Conservation (phyloP, 768 basidiomycete genomes). For the Lentinula edodes region DNA sequence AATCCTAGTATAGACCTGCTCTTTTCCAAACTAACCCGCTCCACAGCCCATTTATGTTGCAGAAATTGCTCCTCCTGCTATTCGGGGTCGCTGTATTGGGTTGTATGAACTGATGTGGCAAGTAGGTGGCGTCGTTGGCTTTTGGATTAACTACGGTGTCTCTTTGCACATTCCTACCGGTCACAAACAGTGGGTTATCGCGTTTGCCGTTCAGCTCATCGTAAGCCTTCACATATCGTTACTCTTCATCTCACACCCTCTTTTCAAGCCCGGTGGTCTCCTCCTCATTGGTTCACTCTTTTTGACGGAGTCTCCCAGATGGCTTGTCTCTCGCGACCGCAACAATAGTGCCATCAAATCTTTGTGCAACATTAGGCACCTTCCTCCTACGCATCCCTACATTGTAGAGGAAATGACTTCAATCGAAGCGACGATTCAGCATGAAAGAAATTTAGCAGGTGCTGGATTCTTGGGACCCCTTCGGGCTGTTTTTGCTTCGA, state of each 20-base stretch:
- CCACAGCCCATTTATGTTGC: constrained; percentile 33
- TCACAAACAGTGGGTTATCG: constrained; percentile 30
- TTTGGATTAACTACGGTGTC: constrained; percentile 25
- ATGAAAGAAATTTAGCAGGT: constrained; percentile 27
- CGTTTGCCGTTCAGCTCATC: constrained; percentile 33
- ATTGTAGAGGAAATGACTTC: constrained; percentile 25
- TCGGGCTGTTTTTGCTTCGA: constrained; percentile 22
- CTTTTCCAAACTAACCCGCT: not conserved
- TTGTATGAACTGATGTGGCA: constrained; percentile 46
- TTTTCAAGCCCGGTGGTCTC: constrained; percentile 21
- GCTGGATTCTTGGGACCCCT: constrained; percentile 28
- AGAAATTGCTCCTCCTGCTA: constrained; percentile 38
- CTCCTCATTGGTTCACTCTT: constrained; percentile 27
- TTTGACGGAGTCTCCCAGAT: constrained; percentile 29
- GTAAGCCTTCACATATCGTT: constrained; percentile 12
- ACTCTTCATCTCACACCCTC: not conserved
- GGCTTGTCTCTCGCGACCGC: constrained; percentile 31
- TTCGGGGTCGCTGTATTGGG: constrained; percentile 43
- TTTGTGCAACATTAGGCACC: constrained; percentile 26
- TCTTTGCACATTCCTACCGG: constrained; percentile 21
- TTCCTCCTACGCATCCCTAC: constrained; percentile 8
- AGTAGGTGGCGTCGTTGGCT: constrained; percentile 37
- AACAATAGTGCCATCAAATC: constrained; percentile 22
- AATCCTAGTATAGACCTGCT: not conserved
- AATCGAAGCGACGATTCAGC: constrained; percentile 17